These are phyloP conservation scores for Coemansia sp. DNA, from an alignment of 192 early-diverging fungal genomes.

Conservation along the genomic window DNA sequence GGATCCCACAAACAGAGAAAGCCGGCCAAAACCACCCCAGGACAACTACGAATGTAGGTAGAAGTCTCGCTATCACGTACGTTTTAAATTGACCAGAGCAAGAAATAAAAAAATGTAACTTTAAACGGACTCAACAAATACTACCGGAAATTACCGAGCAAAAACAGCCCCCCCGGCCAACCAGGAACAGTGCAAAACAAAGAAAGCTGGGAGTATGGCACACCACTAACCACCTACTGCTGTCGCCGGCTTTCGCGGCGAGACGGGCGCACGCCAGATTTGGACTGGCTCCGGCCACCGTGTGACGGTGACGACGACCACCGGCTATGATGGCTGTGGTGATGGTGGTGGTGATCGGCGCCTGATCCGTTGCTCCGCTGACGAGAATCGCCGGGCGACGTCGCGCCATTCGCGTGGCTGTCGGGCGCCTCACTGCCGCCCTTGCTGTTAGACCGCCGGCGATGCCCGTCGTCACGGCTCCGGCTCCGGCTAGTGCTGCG, in stretches of 20 bases:
- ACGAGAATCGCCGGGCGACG: background rate
- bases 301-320: constrained; percentile 12
- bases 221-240: constrained; percentile 10
- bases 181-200: too few relatives aligned
- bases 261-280: constrained; percentile 27
- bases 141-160: too few relatives aligned
- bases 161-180: too few relatives aligned
- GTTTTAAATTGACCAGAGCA: too few relatives aligned
- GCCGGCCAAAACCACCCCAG: too few relatives aligned
- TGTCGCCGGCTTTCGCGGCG: constrained; percentile 40
- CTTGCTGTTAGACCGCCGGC: constrained; percentile 24
- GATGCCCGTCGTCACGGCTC: constrained; percentile 10
- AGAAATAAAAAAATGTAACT: too few relatives aligned
- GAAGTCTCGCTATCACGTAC: too few relatives aligned
- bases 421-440: constrained; percentile 11
- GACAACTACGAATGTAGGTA: too few relatives aligned
- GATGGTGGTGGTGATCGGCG: constrained; percentile 1
- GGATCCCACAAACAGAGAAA: too few relatives aligned
- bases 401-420: background rate
- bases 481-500: constrained; percentile 24
- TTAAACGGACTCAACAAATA: too few relatives aligned
- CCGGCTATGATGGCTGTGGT: background rate
- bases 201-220: background rate
- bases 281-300: constrained; percentile 25
- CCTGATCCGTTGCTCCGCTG: constrained; percentile 19